Base-by-base conservation (phyloP, 495 filamentous ascomycete genomes). In the Penicillium cinerascens region DNA sequence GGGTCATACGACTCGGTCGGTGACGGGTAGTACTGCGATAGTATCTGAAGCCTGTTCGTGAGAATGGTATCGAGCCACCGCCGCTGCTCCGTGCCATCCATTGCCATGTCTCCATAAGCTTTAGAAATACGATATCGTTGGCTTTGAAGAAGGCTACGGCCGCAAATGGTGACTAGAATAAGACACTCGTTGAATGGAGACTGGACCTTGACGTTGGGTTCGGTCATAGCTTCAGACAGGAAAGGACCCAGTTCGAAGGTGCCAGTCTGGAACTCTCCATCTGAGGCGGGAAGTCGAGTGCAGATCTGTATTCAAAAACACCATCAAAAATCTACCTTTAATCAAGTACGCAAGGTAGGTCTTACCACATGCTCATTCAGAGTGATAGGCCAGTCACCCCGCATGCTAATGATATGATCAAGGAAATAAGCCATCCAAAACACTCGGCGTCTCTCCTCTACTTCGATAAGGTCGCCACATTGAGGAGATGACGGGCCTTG, bases 341-440 rank as follows among this genome's bases (percentile, higher is more conserved):
- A 9, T 46, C 6, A 6, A 36, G 4, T 1, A 47, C 13, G 6
- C 2, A 2, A 6, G 10, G 2, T 18, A 23, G 18, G 47, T 10
- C 75, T 66, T 59, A 82, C 79, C 60, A 72, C 61, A 55, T 80
- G 74, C 51, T 82, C 78, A 25, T 70, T 70, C 25, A 82, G 52
- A 4, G 78, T 79, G 40, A 80, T 59, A 0, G 76, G 78, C 47
- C 65, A 68, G 20, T 69, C 67, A 40, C 73, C 68, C 27, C 66
- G 68, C 47, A 82, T 62, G 44, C 71, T 76, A 43, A 78, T 65
- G 17, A 81, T 61, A 25, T 71, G 72, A 52, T 82, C 79, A 2
- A 82, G 67, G 22, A 67, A 73, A 44, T 78, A 82, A 0, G 78
- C 76, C 47, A 81, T 68, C 80, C 80, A 82, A 51, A 82, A 82